These are phyloP conservation scores for Yamadazyma atmosphaerica DNA, from an alignment of 1,139 yeast genomes.

Conservation along the genomic window DNA sequence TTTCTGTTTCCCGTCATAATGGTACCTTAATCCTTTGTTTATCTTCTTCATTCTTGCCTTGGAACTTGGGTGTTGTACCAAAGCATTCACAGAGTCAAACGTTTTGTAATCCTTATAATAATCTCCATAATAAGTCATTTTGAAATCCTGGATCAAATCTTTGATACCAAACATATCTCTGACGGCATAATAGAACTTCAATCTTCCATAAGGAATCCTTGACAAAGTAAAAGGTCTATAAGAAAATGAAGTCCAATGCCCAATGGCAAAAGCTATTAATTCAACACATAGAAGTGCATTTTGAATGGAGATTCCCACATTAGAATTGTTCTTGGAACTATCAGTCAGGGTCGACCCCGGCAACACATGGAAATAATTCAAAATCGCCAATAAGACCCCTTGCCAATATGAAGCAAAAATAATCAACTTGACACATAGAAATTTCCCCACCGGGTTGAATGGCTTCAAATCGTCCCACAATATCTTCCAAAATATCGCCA, in stretches of 20 bases:
- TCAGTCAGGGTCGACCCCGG: conserved; percentile 29
- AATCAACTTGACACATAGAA: conserved; percentile 86
- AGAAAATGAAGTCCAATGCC: conserved; percentile 86
- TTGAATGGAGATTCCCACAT: conserved; percentile 62
- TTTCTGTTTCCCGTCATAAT: conserved; percentile 73
- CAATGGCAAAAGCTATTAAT: conserved; percentile 79
- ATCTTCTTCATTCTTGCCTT: conserved; percentile 69
- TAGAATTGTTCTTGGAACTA: conserved; percentile 28
- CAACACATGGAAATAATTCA: conserved; percentile 57
- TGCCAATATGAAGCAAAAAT: conserved; percentile 99
- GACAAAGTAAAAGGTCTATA: conserved; percentile 68
- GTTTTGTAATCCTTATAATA: conserved; percentile 73
- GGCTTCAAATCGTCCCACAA: conserved; percentile 73
- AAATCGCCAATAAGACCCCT: conserved; percentile 66
- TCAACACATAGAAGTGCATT: conserved; percentile 83
- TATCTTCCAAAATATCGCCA: conserved; percentile 93
- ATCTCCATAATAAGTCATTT: conserved; percentile 69
- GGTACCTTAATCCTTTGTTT: conserved; percentile 81
- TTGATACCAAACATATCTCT: conserved; percentile 74
- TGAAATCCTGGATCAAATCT: conserved; percentile 79
- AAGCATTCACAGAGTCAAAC: conserved; percentile 78
- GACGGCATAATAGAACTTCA: conserved; percentile 60
- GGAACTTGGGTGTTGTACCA: conserved; percentile 68
- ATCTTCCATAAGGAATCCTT: conserved; percentile 65
- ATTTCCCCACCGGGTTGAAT: conserved; percentile 89